Evolutionary conservation across 495 filamentous ascomycete genomes (phyloP).

Genomic region (Neohortaea acidophila): DNA sequence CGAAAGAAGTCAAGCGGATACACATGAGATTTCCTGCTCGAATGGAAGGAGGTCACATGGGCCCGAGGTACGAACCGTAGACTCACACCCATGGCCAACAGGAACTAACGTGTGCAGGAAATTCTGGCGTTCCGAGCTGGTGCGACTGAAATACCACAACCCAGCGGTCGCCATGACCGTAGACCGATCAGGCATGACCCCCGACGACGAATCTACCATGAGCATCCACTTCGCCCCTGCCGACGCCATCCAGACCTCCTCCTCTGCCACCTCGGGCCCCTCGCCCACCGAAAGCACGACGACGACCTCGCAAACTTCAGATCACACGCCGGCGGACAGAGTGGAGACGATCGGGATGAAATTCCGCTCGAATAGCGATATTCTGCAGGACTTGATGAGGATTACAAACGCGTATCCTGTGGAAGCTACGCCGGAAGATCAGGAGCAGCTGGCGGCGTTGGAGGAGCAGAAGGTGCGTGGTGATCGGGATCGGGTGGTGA

Average conservation of each 20-base stretch:
- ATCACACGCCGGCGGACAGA: conserved; percentile 29
- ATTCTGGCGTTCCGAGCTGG: conserved; percentile 75
- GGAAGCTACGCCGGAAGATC: conserved; percentile 43
- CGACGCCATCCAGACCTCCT: conserved; percentile 21
- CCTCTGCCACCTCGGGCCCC: conserved; percentile 22
- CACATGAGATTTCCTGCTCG: conserved; percentile 64
- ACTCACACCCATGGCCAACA: background rate
- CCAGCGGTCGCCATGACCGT: conserved; percentile 71
- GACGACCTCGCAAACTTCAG: conserved; percentile 28
- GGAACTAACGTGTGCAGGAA: conserved; percentile 34
- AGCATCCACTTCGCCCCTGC: conserved; percentile 49
- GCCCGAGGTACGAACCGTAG: conserved; percentile 54
- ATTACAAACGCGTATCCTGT: conserved; percentile 53
- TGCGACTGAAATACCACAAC: conserved; percentile 86
- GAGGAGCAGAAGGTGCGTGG: conserved; percentile 39
- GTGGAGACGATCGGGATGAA: conserved; percentile 47
- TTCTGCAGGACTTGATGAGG: conserved; percentile 50
- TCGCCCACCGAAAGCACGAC: conserved; percentile 19
- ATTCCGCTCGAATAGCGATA: conserved; percentile 41
- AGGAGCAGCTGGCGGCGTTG: conserved; percentile 39
- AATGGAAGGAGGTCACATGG: conserved; percentile 55
- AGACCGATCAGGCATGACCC: conserved; percentile 38
- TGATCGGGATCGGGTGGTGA: conserved; percentile 41
- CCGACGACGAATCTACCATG: conserved; percentile 38
- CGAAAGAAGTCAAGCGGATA: conserved; percentile 64